These are phyloP conservation scores for Calycina herbarum DNA, from an alignment of 2,329 filamentous ascomycete genomes.

Conservation along the genomic window DNA sequence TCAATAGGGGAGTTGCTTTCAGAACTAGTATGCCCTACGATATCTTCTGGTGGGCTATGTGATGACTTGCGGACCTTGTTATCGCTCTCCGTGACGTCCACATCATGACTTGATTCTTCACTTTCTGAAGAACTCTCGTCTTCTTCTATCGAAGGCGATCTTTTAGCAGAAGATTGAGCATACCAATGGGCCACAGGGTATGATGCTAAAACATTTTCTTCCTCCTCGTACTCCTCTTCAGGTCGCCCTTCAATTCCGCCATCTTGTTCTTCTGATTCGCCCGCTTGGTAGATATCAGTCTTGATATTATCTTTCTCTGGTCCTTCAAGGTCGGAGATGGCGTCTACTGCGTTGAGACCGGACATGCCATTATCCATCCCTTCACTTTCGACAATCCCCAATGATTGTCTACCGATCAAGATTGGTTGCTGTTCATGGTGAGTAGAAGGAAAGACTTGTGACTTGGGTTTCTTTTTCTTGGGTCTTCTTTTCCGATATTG, in stretches of 20 bases:
- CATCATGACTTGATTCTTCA: neutral
- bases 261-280: neutral
- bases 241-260: neutral
- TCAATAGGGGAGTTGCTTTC: neutral
- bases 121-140: neutral
- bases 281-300: neutral
- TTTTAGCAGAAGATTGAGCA: neutral
- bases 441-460: neutral
- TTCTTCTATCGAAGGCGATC: neutral
- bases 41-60: neutral
- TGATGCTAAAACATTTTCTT: slow-evolving; percentile 6
- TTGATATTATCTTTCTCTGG: neutral
- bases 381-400: neutral
- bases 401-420: neutral
- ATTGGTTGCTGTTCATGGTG: neutral
- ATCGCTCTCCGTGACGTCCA: neutral
- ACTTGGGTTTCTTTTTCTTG: neutral
- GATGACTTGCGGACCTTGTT: neutral
- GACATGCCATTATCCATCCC: neutral
- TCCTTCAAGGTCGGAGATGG: neutral
- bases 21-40: neutral
- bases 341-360: neutral
- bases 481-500: slow-evolving; percentile 30
- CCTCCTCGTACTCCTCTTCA: neutral
- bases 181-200: neutral